Conservation (phyloP, 345 rosid genomes). For the Arabis alpina region DNA sequence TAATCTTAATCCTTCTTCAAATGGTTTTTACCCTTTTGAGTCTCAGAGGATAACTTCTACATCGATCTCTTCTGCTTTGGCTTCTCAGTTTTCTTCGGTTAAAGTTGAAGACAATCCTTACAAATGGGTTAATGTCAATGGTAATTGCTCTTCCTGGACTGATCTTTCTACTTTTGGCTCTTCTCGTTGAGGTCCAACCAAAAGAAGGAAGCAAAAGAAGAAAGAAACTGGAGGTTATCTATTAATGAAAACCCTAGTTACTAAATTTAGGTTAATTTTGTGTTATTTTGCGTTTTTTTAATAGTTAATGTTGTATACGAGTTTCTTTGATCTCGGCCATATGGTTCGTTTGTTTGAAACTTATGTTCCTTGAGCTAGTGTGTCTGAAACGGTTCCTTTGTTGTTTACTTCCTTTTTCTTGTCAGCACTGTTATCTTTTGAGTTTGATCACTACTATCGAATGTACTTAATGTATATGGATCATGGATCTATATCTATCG, state of each 20-base stretch:
- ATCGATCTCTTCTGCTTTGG: slow-evolving; percentile 39
- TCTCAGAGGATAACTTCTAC: slow-evolving; percentile 36
- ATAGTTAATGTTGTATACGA: slow-evolving; percentile 23
- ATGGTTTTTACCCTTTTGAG: slow-evolving; percentile 43
- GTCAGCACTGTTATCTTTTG: slow-evolving; percentile 15
- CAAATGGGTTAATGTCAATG: slow-evolving; percentile 44
- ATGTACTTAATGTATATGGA: neutral
- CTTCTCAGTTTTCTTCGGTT: slow-evolving; percentile 42
- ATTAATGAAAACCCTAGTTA: slow-evolving; percentile 34
- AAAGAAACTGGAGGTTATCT: slow-evolving; percentile 21
- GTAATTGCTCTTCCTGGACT: slow-evolving; percentile 42
- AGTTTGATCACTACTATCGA: slow-evolving; percentile 9
- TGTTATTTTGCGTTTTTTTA: slow-evolving; percentile 15
- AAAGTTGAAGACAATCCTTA: slow-evolving; percentile 48
- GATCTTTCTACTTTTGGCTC: slow-evolving; percentile 44
- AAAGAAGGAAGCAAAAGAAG: neutral
- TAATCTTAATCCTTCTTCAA: slow-evolving; percentile 29
- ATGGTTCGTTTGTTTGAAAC: neutral
- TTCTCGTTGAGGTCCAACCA: slow-evolving; percentile 37
- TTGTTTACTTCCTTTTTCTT: neutral
- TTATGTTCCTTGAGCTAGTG: slow-evolving; percentile 24
- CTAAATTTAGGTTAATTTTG: slow-evolving; percentile 30
- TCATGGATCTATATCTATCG: neutral
- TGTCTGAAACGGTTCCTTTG: slow-evolving; percentile 33
- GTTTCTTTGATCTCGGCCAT: slow-evolving; percentile 7